These are phyloP conservation scores for Fraxinus angustifolia DNA, from an alignment of 305 asterid genomes.

Conservation along the genomic window DNA sequence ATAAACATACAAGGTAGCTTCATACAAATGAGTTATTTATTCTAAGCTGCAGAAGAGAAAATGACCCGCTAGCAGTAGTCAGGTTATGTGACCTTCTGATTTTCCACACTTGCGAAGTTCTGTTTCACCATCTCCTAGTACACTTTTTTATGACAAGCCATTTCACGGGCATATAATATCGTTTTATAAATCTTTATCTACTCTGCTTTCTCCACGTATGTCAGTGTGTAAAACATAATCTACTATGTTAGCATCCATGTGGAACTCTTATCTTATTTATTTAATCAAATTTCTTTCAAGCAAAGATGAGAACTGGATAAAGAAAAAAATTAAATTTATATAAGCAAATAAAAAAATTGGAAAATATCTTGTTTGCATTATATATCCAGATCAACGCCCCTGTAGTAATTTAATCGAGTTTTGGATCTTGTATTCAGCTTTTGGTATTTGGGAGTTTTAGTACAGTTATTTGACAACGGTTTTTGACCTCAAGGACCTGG, in stretches of 20 bases:
- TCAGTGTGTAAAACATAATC: neutral
- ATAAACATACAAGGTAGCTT: slow-evolving; percentile 1
- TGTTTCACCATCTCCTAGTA: neutral
- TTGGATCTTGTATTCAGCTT: neutral
- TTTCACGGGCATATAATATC: neutral
- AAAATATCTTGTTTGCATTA: neutral
- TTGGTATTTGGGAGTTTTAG: neutral
- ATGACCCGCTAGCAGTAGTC: neutral
- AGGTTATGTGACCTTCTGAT: neutral
- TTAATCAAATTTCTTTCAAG: neutral
- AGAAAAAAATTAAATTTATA: too few species aligned
- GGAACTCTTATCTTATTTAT: neutral
- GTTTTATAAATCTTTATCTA: neutral
- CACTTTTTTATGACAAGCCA: neutral
- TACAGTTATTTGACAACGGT: neutral
- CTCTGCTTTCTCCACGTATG: neutral
- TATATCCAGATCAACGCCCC: neutral
- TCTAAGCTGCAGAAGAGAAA: slow-evolving; percentile 1
- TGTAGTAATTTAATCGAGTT: neutral
- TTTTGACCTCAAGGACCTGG: neutral
- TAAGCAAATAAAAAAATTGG: neutral
- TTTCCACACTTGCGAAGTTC: neutral
- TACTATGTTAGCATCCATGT: neutral
- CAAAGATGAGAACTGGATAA: neutral
- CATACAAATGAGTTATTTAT: neutral